phyloP scores from a whole-genome alignment of 257 asterid genomes.

The Lycium barbarum region DNA sequence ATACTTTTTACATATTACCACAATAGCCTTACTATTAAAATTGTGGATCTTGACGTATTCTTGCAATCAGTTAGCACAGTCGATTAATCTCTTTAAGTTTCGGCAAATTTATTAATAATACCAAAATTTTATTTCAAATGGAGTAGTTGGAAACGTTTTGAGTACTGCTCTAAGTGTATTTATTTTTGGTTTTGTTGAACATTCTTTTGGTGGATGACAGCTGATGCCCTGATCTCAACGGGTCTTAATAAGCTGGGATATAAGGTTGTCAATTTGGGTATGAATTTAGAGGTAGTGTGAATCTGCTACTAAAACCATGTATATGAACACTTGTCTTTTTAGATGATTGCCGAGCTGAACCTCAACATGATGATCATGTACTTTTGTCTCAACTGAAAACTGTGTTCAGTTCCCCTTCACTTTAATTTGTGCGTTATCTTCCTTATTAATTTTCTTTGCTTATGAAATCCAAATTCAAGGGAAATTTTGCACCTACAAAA shows the following conservation, averaged over 20 bases:
- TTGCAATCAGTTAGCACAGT: no score
- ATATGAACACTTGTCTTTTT: slow-evolving; percentile 23
- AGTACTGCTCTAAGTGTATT: not conserved
- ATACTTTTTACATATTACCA: not conserved
- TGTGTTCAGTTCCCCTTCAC: not conserved
- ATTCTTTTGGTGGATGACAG: slow-evolving; percentile 43
- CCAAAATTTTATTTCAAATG: slow-evolving; percentile 49
- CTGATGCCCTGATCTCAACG: slow-evolving; percentile 89
- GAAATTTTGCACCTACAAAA: slow-evolving; percentile 62
- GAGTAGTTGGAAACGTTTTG: slow-evolving; percentile 92
- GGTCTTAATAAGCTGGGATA: slow-evolving; percentile 83
- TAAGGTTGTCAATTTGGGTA: slow-evolving; percentile 51
- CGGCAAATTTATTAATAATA: not conserved
- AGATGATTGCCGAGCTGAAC: slow-evolving; percentile 93
- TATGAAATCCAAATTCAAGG: slow-evolving; percentile 47
- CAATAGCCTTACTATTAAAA: no score
- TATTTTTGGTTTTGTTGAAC: not conserved
- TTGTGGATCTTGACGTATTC: not conserved
- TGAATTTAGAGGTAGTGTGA: not conserved
- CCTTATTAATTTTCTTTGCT: not conserved
- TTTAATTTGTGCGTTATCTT: no score
- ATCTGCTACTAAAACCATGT: slow-evolving; percentile 1
- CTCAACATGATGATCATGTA: slow-evolving; percentile 59
- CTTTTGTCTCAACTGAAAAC: slow-evolving; percentile 6
- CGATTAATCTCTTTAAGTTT: not conserved